Percentiles rank a stretch among this genome's conserved stretches.
phyloP scores from a whole-genome alignment of 768 basidiomycete genomes.

The Suillus clintonianus region DNA sequence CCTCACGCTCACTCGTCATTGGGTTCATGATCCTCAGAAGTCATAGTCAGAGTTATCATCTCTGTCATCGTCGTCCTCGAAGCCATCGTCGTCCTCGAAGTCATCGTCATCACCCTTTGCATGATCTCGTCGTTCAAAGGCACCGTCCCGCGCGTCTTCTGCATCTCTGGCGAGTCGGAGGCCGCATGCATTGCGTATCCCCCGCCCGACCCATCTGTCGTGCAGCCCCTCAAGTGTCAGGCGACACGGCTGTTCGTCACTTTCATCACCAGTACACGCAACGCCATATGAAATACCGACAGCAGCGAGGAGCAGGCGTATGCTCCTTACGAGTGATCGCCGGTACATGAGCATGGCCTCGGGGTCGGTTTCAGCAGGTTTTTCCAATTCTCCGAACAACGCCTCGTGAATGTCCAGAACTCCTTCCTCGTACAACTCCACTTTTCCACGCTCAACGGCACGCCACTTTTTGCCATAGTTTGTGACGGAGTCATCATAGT shows the following conservation, averaged over 20 bases:
- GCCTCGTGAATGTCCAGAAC: constrained; percentile 10
- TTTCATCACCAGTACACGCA: constrained; percentile 12
- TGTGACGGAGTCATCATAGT: constrained; percentile 7
- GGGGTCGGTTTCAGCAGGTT: not conserved
- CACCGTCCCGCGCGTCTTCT: not conserved
- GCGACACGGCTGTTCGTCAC: not conserved
- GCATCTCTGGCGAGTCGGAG: constrained; percentile 7
- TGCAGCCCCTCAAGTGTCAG: constrained; percentile 9
- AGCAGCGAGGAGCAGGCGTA: constrained; percentile 12
- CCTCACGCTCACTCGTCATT: not conserved
- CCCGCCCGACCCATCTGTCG: constrained; percentile 13
- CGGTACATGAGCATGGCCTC: not conserved
- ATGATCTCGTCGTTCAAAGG: not conserved
- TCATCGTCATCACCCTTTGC: not conserved
- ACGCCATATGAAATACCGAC: constrained; percentile 8
- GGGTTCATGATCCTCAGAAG: not conserved
- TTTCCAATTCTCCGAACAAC: constrained; percentile 11
- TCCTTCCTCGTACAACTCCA: constrained; percentile 10
- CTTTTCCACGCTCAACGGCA: not conserved
- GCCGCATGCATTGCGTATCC: constrained; percentile 14
- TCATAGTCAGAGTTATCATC: not conserved
- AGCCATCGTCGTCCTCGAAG: too few relatives aligned
- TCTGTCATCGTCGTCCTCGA: not conserved
- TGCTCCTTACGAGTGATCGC: constrained; percentile 4
- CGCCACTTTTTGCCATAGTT: not conserved